These are phyloP conservation scores for Gamsiella multidivaricata DNA, from an alignment of 192 early-diverging fungal species.

Conservation along the genomic window DNA sequence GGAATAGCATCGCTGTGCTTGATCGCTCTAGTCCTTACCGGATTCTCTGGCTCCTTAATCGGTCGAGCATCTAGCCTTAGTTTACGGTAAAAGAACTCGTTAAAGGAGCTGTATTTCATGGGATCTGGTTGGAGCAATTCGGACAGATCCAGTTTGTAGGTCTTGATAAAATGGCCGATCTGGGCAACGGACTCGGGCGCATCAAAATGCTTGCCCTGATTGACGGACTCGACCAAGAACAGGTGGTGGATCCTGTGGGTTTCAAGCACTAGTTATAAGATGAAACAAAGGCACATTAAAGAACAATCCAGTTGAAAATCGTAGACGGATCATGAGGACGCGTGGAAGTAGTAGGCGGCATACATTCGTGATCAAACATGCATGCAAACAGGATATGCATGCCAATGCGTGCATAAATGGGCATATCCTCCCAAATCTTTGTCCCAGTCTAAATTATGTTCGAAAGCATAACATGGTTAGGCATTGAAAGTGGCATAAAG, in stretches of 20 bases:
- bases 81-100: constrained; percentile 82
- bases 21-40: too few species aligned
- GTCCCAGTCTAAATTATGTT: constrained; percentile 39
- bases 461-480: background rate
- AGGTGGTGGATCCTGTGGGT: constrained; percentile 35
- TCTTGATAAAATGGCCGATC: constrained; percentile 74
- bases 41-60: constrained; percentile 46
- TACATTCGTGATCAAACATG: constrained; percentile 53
- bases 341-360: background rate
- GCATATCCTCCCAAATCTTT: constrained; percentile 63
- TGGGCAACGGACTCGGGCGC: constrained; percentile 64
- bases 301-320: background rate
- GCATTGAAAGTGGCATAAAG: background rate
- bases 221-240: constrained; percentile 31
- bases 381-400: constrained; percentile 64
- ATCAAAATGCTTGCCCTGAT: constrained; percentile 75
- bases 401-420: constrained; percentile 62
- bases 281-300: background rate
- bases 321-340: background rate
- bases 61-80: constrained; percentile 69
- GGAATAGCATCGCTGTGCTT: background rate
- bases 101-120: constrained; percentile 67
- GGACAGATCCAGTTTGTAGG: constrained; percentile 73
- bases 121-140: constrained; percentile 68
- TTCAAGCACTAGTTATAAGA: constrained; percentile 20